phyloP scores from a whole-genome alignment of 2,329 filamentous ascomycete genomes.

The Beauveria caledonica region DNA sequence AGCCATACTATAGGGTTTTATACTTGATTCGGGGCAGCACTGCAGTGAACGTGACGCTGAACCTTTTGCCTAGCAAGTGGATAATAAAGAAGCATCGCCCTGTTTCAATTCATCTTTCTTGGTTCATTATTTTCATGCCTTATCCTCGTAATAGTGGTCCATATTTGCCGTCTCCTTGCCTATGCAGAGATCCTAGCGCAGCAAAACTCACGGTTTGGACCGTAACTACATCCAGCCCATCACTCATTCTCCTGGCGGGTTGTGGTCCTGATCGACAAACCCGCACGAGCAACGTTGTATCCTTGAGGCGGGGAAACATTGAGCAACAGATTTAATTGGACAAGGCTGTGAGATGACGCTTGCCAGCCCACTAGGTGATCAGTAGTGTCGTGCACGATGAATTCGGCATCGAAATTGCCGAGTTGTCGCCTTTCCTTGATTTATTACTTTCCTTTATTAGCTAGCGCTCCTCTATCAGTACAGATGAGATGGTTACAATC shows the following conservation, averaged over 20 bases:
- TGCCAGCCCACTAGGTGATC: not conserved
- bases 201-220: no score
- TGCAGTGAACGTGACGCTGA: not conserved
- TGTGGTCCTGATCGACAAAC: not conserved
- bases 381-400: not conserved
- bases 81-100: no score
- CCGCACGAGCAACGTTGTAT: not conserved
- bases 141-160: no score
- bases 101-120: no score
- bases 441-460: not conserved
- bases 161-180: no score
- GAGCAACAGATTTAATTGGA: not conserved
- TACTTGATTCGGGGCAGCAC: not conserved
- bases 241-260: not conserved
- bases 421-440: not conserved
- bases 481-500: not conserved
- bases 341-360: not conserved
- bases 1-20: not conserved
- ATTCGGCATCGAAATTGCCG: not conserved
- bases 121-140: no score
- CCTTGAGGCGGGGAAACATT: not conserved
- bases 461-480: not conserved
- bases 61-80: no score
- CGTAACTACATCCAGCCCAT: not conserved
- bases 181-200: no score